These are phyloP conservation scores for Malassezia yamatoensis DNA, from an alignment of 1,284 basidiomycete genomes.

Conservation along the genomic window DNA sequence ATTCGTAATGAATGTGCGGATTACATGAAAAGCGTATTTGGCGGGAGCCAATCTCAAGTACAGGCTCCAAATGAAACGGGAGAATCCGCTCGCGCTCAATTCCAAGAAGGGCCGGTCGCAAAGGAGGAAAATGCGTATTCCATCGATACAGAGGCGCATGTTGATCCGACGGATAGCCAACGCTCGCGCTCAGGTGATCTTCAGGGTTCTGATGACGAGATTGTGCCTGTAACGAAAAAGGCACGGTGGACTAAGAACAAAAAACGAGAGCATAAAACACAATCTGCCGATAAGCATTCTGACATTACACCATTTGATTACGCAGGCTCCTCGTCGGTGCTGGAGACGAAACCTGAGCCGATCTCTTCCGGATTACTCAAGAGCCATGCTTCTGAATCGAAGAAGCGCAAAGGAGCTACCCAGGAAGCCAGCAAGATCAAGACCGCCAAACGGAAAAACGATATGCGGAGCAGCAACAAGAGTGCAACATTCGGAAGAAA, in stretches of 20 bases:
- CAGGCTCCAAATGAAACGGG: not conserved
- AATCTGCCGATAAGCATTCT: not conserved
- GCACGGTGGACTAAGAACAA: conserved; percentile 6
- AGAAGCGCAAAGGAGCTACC: not conserved
- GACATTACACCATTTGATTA: conserved; percentile 13
- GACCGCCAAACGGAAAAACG: conserved; percentile 3
- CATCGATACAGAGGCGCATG: not conserved
- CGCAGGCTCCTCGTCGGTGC: not conserved
- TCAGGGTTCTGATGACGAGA: not conserved
- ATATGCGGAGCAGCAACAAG: conserved; percentile 8
- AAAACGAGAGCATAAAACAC: conserved; percentile 6
- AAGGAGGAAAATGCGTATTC: not conserved
- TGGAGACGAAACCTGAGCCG: not conserved
- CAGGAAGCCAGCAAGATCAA: not conserved
- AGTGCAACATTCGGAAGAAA: conserved; percentile 10
- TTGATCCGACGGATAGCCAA: not conserved
- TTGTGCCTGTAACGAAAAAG: conserved; percentile 14
- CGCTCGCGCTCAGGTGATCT: not conserved
- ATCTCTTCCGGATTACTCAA: not conserved
- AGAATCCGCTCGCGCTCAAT: not conserved
- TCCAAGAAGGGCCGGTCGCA: not conserved
- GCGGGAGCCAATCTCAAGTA: not conserved
- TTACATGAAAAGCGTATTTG: conserved; percentile 1
- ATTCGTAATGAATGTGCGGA: conserved; percentile 12
- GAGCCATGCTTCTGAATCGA: too few relatives aligned